These are phyloP conservation scores for Fusarium aywerte DNA, from an alignment of 2,329 filamentous ascomycete species.

Conservation along the genomic window DNA sequence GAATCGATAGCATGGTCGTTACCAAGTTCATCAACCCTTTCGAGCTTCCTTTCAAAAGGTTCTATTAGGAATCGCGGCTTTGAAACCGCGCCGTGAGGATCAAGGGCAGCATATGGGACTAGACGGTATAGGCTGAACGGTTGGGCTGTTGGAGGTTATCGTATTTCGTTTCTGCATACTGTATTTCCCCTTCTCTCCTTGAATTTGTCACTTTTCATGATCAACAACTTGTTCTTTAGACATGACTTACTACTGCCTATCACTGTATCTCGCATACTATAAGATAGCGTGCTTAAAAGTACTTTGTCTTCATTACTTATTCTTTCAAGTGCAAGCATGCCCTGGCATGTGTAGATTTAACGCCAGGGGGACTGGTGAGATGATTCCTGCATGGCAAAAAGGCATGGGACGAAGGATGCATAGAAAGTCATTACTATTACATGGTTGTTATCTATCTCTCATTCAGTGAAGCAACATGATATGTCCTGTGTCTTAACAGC, in stretches of 20 bases:
- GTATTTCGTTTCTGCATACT: constrained; percentile 29
- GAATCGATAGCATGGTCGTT: constrained; percentile 32
- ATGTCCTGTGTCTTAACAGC: no score
- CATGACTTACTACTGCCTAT: constrained; percentile 22
- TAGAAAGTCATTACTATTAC: background rate
- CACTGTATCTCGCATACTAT: constrained; percentile 24
- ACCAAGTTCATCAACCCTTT: constrained; percentile 14
- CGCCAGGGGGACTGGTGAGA: background rate
- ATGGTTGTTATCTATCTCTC: background rate
- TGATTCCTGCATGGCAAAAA: background rate
- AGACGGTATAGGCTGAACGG: constrained; percentile 18
- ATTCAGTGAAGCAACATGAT: background rate
- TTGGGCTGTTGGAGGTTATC: constrained; percentile 34
- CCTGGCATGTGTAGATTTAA: background rate
- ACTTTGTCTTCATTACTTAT: background rate
- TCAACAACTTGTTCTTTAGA: constrained; percentile 34
- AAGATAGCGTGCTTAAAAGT: constrained; percentile 25
- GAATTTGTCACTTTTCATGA: constrained; percentile 8
- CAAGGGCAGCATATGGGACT: background rate
- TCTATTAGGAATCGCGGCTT: constrained; percentile 7
- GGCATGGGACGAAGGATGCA: background rate
- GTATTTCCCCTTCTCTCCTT: constrained; percentile 16
- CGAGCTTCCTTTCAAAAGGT: background rate
- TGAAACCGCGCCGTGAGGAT: background rate
- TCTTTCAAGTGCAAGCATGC: background rate